Conservation (phyloP, 1,139 yeast genomes). For the Magnusiomyces fungicola region DNA sequence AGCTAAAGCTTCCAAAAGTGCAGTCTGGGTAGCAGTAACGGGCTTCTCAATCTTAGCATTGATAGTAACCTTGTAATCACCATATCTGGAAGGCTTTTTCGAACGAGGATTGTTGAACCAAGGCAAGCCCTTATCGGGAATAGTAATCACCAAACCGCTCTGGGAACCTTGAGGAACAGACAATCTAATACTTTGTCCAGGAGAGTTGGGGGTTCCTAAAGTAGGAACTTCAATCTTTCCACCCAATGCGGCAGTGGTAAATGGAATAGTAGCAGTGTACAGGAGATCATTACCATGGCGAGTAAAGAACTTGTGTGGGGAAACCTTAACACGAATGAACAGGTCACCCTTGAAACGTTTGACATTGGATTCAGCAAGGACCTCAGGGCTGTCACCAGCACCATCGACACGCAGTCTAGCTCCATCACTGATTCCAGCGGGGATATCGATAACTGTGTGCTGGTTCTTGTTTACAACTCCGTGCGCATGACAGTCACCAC, state of each 20-base stretch:
- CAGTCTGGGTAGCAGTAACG: conserved; percentile 78
- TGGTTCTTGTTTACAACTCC: conserved; percentile 71
- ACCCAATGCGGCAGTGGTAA: conserved; percentile 96
- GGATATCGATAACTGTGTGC: conserved; percentile 71
- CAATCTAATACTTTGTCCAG: conserved; percentile 38
- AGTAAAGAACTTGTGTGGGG: conserved; percentile 61
- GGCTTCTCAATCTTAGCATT: conserved; percentile 69
- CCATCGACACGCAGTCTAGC: conserved; percentile 76
- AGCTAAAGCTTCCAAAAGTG: conserved; percentile 91
- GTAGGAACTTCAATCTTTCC: conserved; percentile 88
- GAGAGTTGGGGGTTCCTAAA: conserved; percentile 29
- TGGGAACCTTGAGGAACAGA: conserved; percentile 87
- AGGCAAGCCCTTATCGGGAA: conserved; percentile 89
- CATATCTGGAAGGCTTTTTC: conserved; percentile 32
- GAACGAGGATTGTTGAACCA: conserved; percentile 43
- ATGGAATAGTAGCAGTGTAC: conserved; percentile 60
- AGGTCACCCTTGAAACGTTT: conserved; percentile 76
- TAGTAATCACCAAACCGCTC: conserved; percentile 61
- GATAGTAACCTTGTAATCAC: conserved; percentile 71
- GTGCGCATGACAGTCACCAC: conserved; percentile 78
- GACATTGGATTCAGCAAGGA: conserved; percentile 38
- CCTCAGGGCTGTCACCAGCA: conserved; percentile 83
- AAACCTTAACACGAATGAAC: conserved; percentile 70
- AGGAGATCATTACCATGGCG: conserved; percentile 61
- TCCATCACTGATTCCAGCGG: conserved; percentile 85